These are phyloP conservation scores for Candida broadrunensis DNA, from an alignment of 805 yeast genomes.

Conservation along the genomic window DNA sequence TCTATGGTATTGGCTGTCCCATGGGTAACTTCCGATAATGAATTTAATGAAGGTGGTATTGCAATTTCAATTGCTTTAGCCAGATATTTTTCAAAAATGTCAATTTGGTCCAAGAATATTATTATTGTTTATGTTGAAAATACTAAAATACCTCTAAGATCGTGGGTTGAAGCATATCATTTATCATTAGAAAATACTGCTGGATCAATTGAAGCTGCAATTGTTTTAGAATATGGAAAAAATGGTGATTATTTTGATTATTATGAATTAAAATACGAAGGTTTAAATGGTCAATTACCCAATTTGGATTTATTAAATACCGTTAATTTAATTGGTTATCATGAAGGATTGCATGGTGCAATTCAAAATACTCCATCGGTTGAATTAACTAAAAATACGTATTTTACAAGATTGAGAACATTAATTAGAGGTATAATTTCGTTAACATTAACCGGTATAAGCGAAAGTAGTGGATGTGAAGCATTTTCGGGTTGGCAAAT, in stretches of 20 bases:
- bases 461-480: constrained; percentile 61
- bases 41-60: constrained; percentile 75
- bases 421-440: constrained; percentile 64
- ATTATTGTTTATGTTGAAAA: constrained; percentile 81
- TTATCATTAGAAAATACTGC: constrained; percentile 81
- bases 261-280: constrained; percentile 76
- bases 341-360: constrained; percentile 70
- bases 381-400: constrained; percentile 46
- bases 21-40: constrained; percentile 67
- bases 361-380: constrained; percentile 57
- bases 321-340: constrained; percentile 68
- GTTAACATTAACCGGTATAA: constrained; percentile 70
- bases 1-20: constrained; percentile 90
- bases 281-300: constrained; percentile 94
- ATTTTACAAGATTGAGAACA: constrained; percentile 54
- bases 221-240: constrained; percentile 76
- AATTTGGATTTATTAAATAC: constrained; percentile 86
- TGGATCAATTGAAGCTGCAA: constrained; percentile 89
- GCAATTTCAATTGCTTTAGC: constrained; percentile 71
- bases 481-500: constrained; percentile 96
- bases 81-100: constrained; percentile 77
- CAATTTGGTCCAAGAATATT: constrained; percentile 94
- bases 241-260: constrained; percentile 66
- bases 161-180: constrained; percentile 95
- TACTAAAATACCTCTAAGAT: constrained; percentile 62